Percentiles rank a stretch among this genome's conserved stretches.
Conservation (phyloP, 352 stramenopile genomes). For the Aphanomyces stellatus region DNA sequence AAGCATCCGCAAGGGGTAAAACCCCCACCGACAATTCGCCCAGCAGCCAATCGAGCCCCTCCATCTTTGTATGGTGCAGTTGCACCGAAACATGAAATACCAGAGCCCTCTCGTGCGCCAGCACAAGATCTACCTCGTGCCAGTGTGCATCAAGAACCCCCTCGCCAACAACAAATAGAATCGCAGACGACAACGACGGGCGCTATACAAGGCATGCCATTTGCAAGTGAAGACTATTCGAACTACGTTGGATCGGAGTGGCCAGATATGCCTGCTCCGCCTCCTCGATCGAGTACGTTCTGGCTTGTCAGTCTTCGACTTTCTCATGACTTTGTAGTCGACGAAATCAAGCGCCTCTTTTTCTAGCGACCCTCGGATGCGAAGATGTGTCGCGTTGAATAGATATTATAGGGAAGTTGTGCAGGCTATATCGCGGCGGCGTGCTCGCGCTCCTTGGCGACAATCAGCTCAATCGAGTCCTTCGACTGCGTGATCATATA, state of each 20-base stretch:
- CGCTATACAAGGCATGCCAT: no score
- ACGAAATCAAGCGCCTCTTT: constrained; percentile 2
- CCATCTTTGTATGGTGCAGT: no score
- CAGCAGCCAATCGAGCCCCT: no score
- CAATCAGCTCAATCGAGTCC: constrained; percentile 40
- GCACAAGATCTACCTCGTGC: no score
- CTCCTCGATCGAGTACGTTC: constrained; percentile 3
- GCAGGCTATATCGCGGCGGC: background rate
- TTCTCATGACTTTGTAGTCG: background rate
- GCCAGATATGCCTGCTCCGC: background rate
- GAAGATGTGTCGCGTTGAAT: constrained; percentile 13
- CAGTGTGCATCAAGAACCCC: no score
- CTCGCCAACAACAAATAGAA: no score
- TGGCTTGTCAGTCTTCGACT: background rate
- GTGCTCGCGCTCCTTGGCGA: background rate
- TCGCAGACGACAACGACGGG: no score
- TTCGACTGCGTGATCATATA: constrained; percentile 44
- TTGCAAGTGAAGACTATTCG: background rate
- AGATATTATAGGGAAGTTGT: no score
- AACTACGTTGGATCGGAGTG: constrained; percentile 5
- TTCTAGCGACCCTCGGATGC: background rate
- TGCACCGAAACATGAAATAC: no score
- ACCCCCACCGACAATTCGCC: background rate
- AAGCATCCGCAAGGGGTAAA: no score
- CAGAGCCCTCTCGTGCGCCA: no score